A percentile compares a stretch with the other conserved stretches of the same genome.
These are phyloP conservation scores for Flagelloscypha sp. DNA, from an alignment of 768 basidiomycete genomes.

Conservation along the genomic window DNA sequence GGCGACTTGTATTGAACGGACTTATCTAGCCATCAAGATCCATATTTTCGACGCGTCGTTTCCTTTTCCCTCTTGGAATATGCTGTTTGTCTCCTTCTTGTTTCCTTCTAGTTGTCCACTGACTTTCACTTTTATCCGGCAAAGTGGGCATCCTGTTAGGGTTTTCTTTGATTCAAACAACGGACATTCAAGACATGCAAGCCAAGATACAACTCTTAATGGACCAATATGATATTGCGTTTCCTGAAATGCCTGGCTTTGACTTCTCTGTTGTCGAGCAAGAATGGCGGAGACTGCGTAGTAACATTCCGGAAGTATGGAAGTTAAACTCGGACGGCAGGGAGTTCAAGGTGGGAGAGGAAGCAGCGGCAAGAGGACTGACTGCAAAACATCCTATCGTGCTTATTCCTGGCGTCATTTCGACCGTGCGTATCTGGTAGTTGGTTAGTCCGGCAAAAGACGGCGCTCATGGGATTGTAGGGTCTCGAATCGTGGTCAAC, in stretches of 20 bases:
- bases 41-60: constrained; percentile 33
- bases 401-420: constrained; percentile 85
- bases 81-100: constrained; percentile 32
- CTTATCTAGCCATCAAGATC: too few relatives aligned
- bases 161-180: constrained; percentile 56
- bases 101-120: background rate
- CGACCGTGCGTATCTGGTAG: constrained; percentile 49
- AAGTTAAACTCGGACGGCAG: constrained; percentile 74
- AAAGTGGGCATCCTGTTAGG: constrained; percentile 64
- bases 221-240: constrained; percentile 60
- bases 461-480: constrained; percentile 21
- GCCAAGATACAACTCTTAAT: constrained; percentile 57
- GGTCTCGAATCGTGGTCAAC: constrained; percentile 95
- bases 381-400: constrained; percentile 71
- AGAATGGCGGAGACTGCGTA: constrained; percentile 63
- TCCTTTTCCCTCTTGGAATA: constrained; percentile 71
- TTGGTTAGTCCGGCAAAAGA: background rate
- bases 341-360: constrained; percentile 72
- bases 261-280: constrained; percentile 61
- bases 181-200: constrained; percentile 61
- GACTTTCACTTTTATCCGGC: constrained; percentile 3
- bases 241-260: constrained; percentile 55
- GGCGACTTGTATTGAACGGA: too few relatives aligned
- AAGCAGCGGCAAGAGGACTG: constrained; percentile 54
- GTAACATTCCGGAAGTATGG: constrained; percentile 73